Percentiles rank a stretch among this genome's conserved stretches.
Conservation (phyloP, 2,329 filamentous ascomycete species). For the Boeremia lycopersici region DNA sequence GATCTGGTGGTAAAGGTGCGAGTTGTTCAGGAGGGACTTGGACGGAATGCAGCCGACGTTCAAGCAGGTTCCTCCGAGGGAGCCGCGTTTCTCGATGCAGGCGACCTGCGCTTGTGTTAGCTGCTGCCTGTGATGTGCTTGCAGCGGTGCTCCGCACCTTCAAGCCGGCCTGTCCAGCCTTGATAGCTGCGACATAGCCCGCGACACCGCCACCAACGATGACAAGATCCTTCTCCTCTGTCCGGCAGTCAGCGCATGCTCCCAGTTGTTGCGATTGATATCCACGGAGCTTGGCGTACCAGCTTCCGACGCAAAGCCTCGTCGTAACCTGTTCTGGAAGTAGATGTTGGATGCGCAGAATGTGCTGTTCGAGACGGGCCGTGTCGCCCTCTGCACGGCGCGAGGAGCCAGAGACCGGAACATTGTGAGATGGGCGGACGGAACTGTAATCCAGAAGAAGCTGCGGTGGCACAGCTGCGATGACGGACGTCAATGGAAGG, state of each 20-base stretch:
- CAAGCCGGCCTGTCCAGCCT: slow-evolving; percentile 94
- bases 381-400: slow-evolving; percentile 52
- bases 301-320: slow-evolving; percentile 62
- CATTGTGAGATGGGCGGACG: slow-evolving; percentile 49
- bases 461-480: slow-evolving; percentile 38
- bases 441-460: slow-evolving; percentile 32
- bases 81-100: slow-evolving; percentile 97
- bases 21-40: slow-evolving; percentile 99
- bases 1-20: slow-evolving; percentile 95
- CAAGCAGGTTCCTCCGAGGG: slow-evolving; percentile 93
- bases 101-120: slow-evolving; percentile 68
- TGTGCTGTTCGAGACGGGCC: slow-evolving; percentile 45
- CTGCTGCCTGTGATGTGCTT: background rate
- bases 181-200: slow-evolving; percentile 98
- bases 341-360: slow-evolving; percentile 52
- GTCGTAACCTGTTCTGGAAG: slow-evolving; percentile 59
- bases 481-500: slow-evolving; percentile 48
- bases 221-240: slow-evolving; percentile 94
- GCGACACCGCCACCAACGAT: slow-evolving; percentile 98
- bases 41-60: slow-evolving; percentile 99
- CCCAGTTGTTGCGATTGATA: slow-evolving; percentile 6
- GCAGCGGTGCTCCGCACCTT: slow-evolving; percentile 66
- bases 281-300: slow-evolving; percentile 43
- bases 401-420: slow-evolving; percentile 60
- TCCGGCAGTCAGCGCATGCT: slow-evolving; percentile 42